Conservation (phyloP, 352 stramenopile genomes). For the Globisporangium nagaii region DNA sequence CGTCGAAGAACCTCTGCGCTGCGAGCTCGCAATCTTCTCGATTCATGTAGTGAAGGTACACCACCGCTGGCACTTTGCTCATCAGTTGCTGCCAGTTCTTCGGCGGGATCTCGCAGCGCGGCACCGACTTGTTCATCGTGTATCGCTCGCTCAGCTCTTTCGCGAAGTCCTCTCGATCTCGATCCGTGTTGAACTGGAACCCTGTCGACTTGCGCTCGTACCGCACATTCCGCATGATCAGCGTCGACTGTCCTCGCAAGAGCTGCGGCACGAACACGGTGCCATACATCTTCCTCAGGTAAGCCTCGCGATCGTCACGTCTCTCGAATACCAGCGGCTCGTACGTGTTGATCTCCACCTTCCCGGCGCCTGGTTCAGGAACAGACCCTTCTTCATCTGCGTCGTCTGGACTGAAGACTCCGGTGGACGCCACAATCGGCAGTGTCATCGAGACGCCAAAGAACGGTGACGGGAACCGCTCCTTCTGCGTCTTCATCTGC, state of each 20-base stretch:
- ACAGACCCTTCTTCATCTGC: not conserved
- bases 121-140: constrained; percentile 40
- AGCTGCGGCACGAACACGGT: constrained; percentile 44
- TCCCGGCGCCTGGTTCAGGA: not conserved
- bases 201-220: constrained; percentile 57
- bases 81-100: constrained; percentile 53
- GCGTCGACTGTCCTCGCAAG: constrained; percentile 29
- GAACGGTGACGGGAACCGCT: constrained; percentile 17
- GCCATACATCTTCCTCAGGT: constrained; percentile 50
- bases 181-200: constrained; percentile 55
- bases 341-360: constrained; percentile 23
- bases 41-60: constrained; percentile 55
- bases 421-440: not conserved
- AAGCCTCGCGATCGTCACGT: constrained; percentile 34
- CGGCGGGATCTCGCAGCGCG: constrained; percentile 41
- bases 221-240: constrained; percentile 38
- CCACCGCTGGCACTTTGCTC: constrained; percentile 19
- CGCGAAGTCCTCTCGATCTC: constrained; percentile 47
- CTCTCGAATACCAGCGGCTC: constrained; percentile 35
- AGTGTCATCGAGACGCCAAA: constrained; percentile 16
- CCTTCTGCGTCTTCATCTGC: constrained; percentile 14
- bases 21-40: constrained; percentile 41
- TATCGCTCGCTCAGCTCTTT: constrained; percentile 38
- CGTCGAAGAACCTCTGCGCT: constrained; percentile 32
- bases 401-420: not conserved